Base-by-base conservation (phyloP, 2,329 filamentous ascomycete genomes). In the Colletotrichum sansevieriae region DNA sequence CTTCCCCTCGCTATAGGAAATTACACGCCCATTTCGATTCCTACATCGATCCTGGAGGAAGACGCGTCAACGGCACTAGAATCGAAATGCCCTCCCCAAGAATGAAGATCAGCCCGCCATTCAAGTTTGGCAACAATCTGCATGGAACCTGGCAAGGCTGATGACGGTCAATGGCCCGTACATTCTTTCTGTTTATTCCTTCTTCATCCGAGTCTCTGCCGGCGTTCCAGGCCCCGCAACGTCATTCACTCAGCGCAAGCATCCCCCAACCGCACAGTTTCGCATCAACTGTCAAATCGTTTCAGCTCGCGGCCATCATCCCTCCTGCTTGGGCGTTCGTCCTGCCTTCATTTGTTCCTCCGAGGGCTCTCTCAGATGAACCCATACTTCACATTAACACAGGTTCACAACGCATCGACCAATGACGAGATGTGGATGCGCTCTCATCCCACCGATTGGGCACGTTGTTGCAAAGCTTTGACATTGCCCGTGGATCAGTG, bases 1-100 rank as follows among this genome's bases (percentile, higher is more conserved):
- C 33, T 65, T 68, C 62, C 44, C 25, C 57, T 68, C 63, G 62
- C 33, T 49, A 65, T 41, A 52, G 60, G 65, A 68, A 68, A 68
- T 68, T 65, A 33, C 54, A 65, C 33, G 49, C 41, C 35, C 62
- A 41, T 41, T 49, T 56, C 47, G 47, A 46, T 57, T 65, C 61
- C 61, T 58, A 59, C 65, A 47, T 51, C 62, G 55, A 65, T 65
- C 55, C 65, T 49, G 61, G 37, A 37, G 25, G 35, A 9, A 37
- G 47, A 54, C 59, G 59, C 47, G 47, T 55, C 59, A 55, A 63
- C 49, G 25, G 35, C 55, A 62, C 47, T 54, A 33, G 49, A 60
- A 44, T 59, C 63, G 37, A 52, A 47, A 25, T 18, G 55, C 37
- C 25, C 15, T 52, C 22, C 33, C 3, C n/a, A 4, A n/a, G 13